phyloP scores from a whole-genome alignment of 1,139 yeast species.

The Protomyces lactucae-debilis region DNA sequence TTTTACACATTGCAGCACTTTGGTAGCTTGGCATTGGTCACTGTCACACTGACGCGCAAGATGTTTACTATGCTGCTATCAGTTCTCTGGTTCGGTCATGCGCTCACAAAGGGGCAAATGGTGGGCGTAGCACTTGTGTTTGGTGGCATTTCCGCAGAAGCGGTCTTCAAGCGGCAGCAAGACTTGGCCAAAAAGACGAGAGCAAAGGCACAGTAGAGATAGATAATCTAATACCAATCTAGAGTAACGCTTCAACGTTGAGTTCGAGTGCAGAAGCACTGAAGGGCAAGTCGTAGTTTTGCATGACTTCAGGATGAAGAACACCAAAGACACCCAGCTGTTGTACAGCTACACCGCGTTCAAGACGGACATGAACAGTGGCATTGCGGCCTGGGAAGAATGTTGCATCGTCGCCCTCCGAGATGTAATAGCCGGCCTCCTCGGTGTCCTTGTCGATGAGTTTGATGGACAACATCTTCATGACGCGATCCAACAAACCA shows the following conservation, averaged over 20 bases:
- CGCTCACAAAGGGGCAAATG: slow-evolving; percentile 63
- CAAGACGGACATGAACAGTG: slow-evolving; percentile 64
- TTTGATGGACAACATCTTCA: slow-evolving; percentile 77
- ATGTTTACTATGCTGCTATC: slow-evolving; percentile 92
- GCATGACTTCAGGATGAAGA: slow-evolving; percentile 89
- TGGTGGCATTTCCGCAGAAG: slow-evolving; percentile 71
- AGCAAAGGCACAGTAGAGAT: neutral
- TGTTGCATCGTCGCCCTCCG: slow-evolving; percentile 58
- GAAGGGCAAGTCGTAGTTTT: slow-evolving; percentile 80
- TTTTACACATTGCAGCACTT: slow-evolving; percentile 76
- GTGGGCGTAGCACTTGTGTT: slow-evolving; percentile 72
- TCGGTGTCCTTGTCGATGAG: slow-evolving; percentile 46
- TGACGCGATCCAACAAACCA: slow-evolving; percentile 87
- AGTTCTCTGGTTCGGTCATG: slow-evolving; percentile 78
- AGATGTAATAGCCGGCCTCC: slow-evolving; percentile 59
- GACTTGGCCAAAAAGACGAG: slow-evolving; percentile 1
- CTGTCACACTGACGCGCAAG: slow-evolving; percentile 92
- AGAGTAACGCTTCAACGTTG: slow-evolving; percentile 78
- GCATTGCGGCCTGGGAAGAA: slow-evolving; percentile 99
- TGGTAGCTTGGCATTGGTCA: slow-evolving; percentile 77
- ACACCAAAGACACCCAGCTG: slow-evolving; percentile 83
- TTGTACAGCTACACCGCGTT: slow-evolving; percentile 41
- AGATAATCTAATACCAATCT: slow-evolving; percentile 31
- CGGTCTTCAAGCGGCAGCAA: slow-evolving; percentile 44
- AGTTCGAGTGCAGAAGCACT: slow-evolving; percentile 90